These are phyloP conservation scores for Exutisphaerella laricina DNA, from an alignment of 2,329 filamentous ascomycete species.

Conservation along the genomic window DNA sequence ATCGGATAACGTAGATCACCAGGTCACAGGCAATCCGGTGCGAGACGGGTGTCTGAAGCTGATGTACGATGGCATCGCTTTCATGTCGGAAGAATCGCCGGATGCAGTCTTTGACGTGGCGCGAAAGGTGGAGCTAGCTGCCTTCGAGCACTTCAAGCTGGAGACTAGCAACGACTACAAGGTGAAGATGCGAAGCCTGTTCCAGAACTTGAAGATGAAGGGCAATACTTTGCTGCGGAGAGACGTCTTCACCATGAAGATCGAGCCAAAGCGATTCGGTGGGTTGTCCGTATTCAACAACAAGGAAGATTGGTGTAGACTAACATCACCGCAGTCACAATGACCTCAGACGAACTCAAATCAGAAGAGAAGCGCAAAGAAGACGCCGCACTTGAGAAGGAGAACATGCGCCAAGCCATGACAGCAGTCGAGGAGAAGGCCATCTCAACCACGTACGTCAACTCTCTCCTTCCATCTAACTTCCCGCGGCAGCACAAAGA, in stretches of 20 bases:
- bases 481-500: neutral
- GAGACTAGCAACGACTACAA: conserved; percentile 71
- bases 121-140: conserved; percentile 70
- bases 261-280: conserved; percentile 62
- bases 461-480: neutral
- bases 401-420: conserved; percentile 98
- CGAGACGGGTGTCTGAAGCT: conserved; percentile 85
- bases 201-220: conserved; percentile 91
- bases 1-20: conserved; percentile 71
- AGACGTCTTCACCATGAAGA: conserved; percentile 68
- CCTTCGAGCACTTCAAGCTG: conserved; percentile 63
- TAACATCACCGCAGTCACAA: conserved; percentile 57
- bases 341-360: conserved; percentile 89
- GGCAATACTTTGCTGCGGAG: conserved; percentile 72
- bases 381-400: conserved; percentile 71
- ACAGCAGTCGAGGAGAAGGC: conserved; percentile 87
- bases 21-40: conserved; percentile 65
- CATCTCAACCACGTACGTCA: conserved; percentile 47
- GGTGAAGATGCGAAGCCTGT: conserved; percentile 84
- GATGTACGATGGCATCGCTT: conserved; percentile 86
- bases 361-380: conserved; percentile 72
- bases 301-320: no score
- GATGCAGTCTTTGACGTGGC: conserved; percentile 62
- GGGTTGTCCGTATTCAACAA: no score
- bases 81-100: conserved; percentile 57